Evolutionary conservation across 805 yeast species (phyloP), one percentile per base, ranked within the genome.

Genomic region (Kluyveromyces wickerhamii): DNA sequence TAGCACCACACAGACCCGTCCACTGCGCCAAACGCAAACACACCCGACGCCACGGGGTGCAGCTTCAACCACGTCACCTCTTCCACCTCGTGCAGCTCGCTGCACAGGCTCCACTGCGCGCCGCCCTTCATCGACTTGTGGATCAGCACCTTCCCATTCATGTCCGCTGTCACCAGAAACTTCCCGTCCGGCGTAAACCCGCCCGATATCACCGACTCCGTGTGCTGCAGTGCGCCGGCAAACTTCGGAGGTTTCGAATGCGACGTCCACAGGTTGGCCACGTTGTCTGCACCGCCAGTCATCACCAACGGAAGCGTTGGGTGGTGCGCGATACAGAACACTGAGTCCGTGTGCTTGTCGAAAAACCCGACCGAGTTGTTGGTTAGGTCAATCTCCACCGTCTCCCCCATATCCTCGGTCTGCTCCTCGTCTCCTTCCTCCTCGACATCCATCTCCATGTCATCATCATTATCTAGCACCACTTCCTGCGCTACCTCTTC

Each of bases 1-100:
- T 87, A 92, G 18, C 80, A 85, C 95, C 96, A 89, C 3, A 88
- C 94, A 0, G 95, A 80, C 3, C 98, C 98, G 58, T 88, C 96
- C 6, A 69, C 65, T 15, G 86, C 89, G 42, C 97, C 96, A 53
- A 84, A 85, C 10, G 97, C 96, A 65, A 89, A 85, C 30, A 84
- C 71, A 11, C 50, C 47, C 16, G 78, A 71, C 52, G 78, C 79
- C 14, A 66, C 65, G 18, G 96, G 95, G 61, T 92, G 98, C 34
- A 75, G 69, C 20, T 69, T 59, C 34, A 89, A 67, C 94, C 95
- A 87, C 29, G 78, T 75, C 7, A 92, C 74, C 63, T 92, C 99
- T 48, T 84, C 95, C 28, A 83, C 87, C 58, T 88, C 96, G 51
- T 83, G 87, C 39, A 86, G 63, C 40, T 77, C 76, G 18, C 76